Evolutionary conservation across 345 rosid genomes (phyloP), one percentile per base, ranked within the genome.

Genomic region (Gossypium stocksii): DNA sequence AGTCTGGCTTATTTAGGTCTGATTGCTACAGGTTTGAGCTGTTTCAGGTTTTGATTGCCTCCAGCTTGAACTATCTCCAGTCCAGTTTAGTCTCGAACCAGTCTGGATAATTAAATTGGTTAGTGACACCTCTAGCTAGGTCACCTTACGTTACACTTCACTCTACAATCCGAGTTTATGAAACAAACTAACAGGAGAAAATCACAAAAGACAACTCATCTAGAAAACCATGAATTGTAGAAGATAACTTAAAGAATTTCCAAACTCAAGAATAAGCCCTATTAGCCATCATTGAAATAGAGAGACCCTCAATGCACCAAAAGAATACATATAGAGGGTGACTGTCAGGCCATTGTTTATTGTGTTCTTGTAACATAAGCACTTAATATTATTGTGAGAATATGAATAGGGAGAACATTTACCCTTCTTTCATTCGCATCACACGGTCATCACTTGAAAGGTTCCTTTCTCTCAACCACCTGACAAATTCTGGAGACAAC

Each of bases 391-490:
- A 44, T 8, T 12, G 53, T 22, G 5, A 66, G 15, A 45, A 29
- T 43, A 65, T 38, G 10, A 13, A 59, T 73, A 20, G 53, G 58
- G 45, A 64, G 72, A 66, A 71, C 41, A 10, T 77, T 86, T 89
- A 94, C 97, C 97, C 97, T 89, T 94, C 97, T 85, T 89, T 89
- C 76, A 94, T 76, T 69, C 86, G 91, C 98, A 94, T 92, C 38
- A 29, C 38, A 29, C 38, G 38, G 38, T 29, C 38, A 29, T 29
- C 38, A 29, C 38, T 29, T 4, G 38, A 29, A 29, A 29, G 38
- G 38, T 29, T 29, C 38, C 38, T 29, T 29, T 29, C 38, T 29
- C 38, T 29, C 38, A 29, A 29, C 38, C 38, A 29, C 38, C 38
- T 29, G 38, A 29, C 38, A 29, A 29, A 29, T 29, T 29, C 38